Evolutionary conservation across 2,329 filamentous ascomycete species (phyloP), one percentile per base, ranked within the genome.

Genomic region (Claviceps sorghi): DNA sequence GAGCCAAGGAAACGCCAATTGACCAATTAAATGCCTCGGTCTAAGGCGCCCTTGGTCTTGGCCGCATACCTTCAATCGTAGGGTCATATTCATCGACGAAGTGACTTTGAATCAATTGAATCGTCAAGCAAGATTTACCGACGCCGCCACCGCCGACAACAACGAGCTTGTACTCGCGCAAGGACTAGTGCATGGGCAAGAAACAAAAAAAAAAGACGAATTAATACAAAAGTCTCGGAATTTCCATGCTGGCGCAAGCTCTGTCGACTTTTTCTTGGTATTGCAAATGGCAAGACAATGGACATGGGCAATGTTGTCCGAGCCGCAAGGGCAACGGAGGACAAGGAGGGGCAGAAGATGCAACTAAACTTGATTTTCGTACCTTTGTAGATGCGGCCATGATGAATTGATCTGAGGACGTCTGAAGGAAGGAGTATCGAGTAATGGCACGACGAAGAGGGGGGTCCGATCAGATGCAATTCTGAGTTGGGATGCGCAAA

Each of bases 61-160:
- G 54, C 36, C 34, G 53, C 53, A 26, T 51, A 90, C 93, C 93
- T 86, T 98, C 93, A 66, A 98, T 97, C 64, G 93, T 98, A 53
- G 93, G 93, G 72, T 98, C 93, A 72, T 98, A 98, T 72, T 97
- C 93, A 71, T 97, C 93, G 67, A 97, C 91, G 75, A 98, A 98
- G 70, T 98, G 93, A 70, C 86, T 91, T 74, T 90, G 84, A 64
- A 88, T 88, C 71, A 91, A 82, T 76, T 97, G 93, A 66, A 98
- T 97, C 54, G 93, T 97, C 77, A 98, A 80, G 74, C 93, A 97
- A 57, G 91, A 97, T 78, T 98, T 98, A 75, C 93, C 93, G 59
- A 98, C 93, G 70, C 93, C 93, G 78, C 93, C 93, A 64, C 94
- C 93, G 63, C 93, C 93, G 60, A 98, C 90, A 57, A 97, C 93